Evolutionary conservation across 108 stramenopile genomes (phyloP), one percentile per base, ranked within the genome.

Genomic region (Nannochloropsis salina): DNA sequence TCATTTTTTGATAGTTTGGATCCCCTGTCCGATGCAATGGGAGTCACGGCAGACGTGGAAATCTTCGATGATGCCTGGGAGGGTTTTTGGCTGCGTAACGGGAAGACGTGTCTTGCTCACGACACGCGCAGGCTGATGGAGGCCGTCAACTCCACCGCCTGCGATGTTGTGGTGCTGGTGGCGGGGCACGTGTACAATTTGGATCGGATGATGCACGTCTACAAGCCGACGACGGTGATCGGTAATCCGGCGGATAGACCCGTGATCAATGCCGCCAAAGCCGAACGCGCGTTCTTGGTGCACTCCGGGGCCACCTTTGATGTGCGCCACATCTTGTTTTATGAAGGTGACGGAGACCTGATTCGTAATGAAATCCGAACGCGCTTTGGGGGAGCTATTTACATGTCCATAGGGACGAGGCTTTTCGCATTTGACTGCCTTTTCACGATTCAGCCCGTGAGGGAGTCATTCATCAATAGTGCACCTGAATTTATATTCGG

Each of bases 351-450:
- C 15, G 61, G 61, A n/a, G 61, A 74, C 61, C 20, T 74, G 61
- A 74, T 74, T 6, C 61, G 61, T n/a, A 74, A 74, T 8, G 61
- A 74, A n/a, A 74, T 74, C 61, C 61, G 61, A 74, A 74, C 61
- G 15, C 61, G 61, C 20, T 74, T 74, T 74, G 61, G 61, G 15
- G 61, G 61, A n/a, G 61, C n/a, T 74, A n/a, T 74, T 15, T 74
- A 74, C 8, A n/a, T 74, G 61, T 74, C 61, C 15, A 74, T 4
- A n/a, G 61, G 61, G 15, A n/a, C 61, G 61, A 74, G n/a, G 20
- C 61, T 74, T 74, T 74, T 74, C 61, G 61, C 61, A 15, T 74
- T 74, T 74, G 61, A 74, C n/a, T 74, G 61, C n/a, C n/a, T 74
- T n/a, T 74, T 74, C 8, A 74, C 61, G 61, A 74, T 74, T n/a